phyloP scores from a whole-genome alignment of 345 rosid species.

The Iberis pinnata region DNA sequence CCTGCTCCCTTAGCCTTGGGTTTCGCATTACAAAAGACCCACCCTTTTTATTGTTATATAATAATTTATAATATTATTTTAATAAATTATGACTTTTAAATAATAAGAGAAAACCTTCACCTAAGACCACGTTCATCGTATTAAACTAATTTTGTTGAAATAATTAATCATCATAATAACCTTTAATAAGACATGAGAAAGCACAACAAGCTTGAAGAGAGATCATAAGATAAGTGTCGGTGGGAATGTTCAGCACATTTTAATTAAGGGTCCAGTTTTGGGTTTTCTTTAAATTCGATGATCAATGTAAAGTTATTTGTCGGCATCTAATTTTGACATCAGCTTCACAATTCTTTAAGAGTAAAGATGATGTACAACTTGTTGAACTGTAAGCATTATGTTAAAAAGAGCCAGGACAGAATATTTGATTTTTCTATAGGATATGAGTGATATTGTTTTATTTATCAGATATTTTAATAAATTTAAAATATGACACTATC shows the following conservation, averaged over 20 bases:
- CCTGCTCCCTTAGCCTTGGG: slow-evolving; percentile 29
- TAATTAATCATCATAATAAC: slow-evolving; percentile 6
- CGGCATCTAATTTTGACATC: slow-evolving; percentile 22
- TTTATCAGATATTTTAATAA: too few species aligned
- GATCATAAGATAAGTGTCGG: slow-evolving; percentile 24
- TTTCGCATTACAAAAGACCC: slow-evolving; percentile 22
- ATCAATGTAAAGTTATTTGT: slow-evolving; percentile 17
- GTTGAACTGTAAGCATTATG: too few species aligned
- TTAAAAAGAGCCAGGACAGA: too few species aligned
- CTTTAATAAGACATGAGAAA: slow-evolving; percentile 17
- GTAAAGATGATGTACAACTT: too few species aligned
- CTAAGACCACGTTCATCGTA: slow-evolving; percentile 21
- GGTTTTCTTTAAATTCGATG: slow-evolving; percentile 1
- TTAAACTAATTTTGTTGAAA: slow-evolving; percentile 5
- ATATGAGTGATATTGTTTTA: too few species aligned
- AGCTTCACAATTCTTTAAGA: not conserved
- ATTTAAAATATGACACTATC: too few species aligned
- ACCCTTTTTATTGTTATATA: not conserved
- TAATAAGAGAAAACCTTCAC: slow-evolving; percentile 8
- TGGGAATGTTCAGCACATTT: slow-evolving; percentile 21
- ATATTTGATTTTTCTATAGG: too few species aligned
- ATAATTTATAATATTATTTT: not conserved
- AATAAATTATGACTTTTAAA: slow-evolving; percentile 5
- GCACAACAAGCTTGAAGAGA: slow-evolving; percentile 18
- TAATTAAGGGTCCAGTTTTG: slow-evolving; percentile 10